These are phyloP conservation scores for Leccinum solheimii DNA, from an alignment of 1,284 basidiomycete species.

Conservation along the genomic window DNA sequence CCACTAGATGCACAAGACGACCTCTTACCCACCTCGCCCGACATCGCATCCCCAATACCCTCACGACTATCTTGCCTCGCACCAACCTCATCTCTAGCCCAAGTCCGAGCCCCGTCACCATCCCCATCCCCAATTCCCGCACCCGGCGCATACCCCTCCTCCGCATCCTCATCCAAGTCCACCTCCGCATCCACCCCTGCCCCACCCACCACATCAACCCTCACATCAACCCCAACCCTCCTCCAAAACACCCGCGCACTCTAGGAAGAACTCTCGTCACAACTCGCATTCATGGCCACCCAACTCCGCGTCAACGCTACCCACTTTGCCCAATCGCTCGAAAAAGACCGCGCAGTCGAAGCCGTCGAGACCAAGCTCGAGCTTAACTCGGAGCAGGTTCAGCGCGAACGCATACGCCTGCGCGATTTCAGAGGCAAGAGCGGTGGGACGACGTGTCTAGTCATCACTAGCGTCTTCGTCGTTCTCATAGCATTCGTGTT, in stretches of 20 bases:
- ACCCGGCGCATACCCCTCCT: neutral
- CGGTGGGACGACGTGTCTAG: conserved; percentile 70
- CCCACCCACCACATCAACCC: conserved; percentile 35
- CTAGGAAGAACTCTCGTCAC: conserved; percentile 71
- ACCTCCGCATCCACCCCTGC: conserved; percentile 16
- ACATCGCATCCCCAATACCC: neutral
- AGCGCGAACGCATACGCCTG: conserved; percentile 61
- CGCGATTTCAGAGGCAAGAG: conserved; percentile 67
- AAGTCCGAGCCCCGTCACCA: neutral
- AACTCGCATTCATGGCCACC: conserved; percentile 75
- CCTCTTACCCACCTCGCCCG: conserved; percentile 25
- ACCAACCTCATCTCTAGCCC: neutral
- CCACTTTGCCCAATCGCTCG: conserved; percentile 66
- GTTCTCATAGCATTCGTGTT: conserved; percentile 65
- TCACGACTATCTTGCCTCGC: no score
- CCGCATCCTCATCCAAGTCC: neutral
- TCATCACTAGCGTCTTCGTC: conserved; percentile 57
- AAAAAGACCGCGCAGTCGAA: conserved; percentile 61
- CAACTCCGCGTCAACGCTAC: conserved; percentile 75
- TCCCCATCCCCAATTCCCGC: neutral
- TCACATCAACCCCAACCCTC: conserved; percentile 45
- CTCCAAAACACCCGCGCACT: conserved; percentile 58
- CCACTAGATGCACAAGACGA: conserved; percentile 1
- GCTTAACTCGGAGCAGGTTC: conserved; percentile 68
- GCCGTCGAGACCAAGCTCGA: conserved; percentile 67